Base-by-base conservation (phyloP, 169 alveolate genomes). In the Plasmodium vivax region DNA sequence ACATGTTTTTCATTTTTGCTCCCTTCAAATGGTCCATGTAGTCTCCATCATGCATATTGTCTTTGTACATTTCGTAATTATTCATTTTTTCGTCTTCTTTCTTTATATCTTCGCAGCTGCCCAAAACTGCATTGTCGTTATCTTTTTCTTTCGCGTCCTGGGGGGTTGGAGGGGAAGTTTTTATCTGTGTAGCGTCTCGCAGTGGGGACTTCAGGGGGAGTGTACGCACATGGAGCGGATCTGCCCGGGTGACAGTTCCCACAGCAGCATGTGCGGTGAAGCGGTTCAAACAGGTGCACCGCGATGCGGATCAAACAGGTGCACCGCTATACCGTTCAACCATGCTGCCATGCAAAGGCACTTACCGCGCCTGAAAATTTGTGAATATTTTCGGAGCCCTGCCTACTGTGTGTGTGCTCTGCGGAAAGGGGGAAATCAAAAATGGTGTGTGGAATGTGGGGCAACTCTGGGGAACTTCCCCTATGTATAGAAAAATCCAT, bases 11-110 rank as follows among this genome's bases (percentile, higher is more conserved):
- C 36, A 88, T 79, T 58, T 73, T 34, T 23, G 23, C 47, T 32
- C 62, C 94, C 47, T 88, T 88, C 9, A 80, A 32, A 58, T 80
- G 43, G 6, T 71, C 73, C 54, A 88, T 62, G 38, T 79, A 88
- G 10, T 88, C 90, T 2, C 90, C 90, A 79, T 41, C 71, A 27
- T 77, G 80, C 30, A 51, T 77, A 68, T 88, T 88, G 16, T 88
- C 83, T 80, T 71, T 88, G 72, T 73, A 73, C 16, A 79, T 79
- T 19, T 88, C 94, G 72, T 88, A 88, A 82, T 88, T 88, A 88
- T 45, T 88, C 94, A 88, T 88, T 68, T 79, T 80, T 1, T 30
- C 34, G 36, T 88, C 90, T 41, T 68, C 94, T 79, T 79, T 58
- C 27, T 88, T 88, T 88, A 62, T 88, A 88, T 88, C 73, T 79